These are phyloP conservation scores for Xylaria intraflava DNA, from an alignment of 495 filamentous ascomycete species.

Conservation along the genomic window DNA sequence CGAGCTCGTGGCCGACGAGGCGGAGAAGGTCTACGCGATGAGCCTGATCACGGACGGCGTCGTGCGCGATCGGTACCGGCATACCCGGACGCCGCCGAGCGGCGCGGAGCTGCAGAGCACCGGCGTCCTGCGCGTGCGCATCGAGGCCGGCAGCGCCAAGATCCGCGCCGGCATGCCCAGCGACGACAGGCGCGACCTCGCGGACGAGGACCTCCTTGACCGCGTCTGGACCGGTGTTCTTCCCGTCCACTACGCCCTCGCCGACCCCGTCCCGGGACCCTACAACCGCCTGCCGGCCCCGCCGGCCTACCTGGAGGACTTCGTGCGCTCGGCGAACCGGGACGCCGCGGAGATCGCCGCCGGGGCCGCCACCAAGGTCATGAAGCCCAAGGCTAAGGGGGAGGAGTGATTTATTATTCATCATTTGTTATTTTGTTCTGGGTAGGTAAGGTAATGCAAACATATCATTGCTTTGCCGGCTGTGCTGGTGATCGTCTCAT, in stretches of 20 bases:
- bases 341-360: slow-evolving; percentile 47
- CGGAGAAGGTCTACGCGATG: slow-evolving; percentile 82
- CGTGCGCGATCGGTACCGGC: slow-evolving; percentile 59
- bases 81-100: slow-evolving; percentile 66
- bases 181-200: slow-evolving; percentile 65
- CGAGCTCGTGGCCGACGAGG: slow-evolving; percentile 53
- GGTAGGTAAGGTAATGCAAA: too few species aligned
- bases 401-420: not conserved
- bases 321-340: slow-evolving; percentile 48
- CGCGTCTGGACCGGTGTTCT: slow-evolving; percentile 81
- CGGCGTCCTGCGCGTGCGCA: slow-evolving; percentile 60
- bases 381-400: slow-evolving; percentile 14
- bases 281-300: slow-evolving; percentile 53
- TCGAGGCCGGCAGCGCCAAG: slow-evolving; percentile 74
- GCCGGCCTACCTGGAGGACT: slow-evolving; percentile 59
- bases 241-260: slow-evolving; percentile 60
- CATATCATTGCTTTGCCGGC: too few species aligned
- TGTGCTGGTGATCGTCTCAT: too few species aligned
- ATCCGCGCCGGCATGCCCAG: slow-evolving; percentile 59
- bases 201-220: slow-evolving; percentile 51
- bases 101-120: slow-evolving; percentile 72
- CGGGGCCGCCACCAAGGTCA: slow-evolving; percentile 34
- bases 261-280: slow-evolving; percentile 59
- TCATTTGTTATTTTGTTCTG: too few species aligned
- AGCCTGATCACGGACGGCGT: slow-evolving; percentile 71